These are phyloP conservation scores for Lipomyces lipofer DNA, from an alignment of 805 yeast genomes.

Conservation along the genomic window DNA sequence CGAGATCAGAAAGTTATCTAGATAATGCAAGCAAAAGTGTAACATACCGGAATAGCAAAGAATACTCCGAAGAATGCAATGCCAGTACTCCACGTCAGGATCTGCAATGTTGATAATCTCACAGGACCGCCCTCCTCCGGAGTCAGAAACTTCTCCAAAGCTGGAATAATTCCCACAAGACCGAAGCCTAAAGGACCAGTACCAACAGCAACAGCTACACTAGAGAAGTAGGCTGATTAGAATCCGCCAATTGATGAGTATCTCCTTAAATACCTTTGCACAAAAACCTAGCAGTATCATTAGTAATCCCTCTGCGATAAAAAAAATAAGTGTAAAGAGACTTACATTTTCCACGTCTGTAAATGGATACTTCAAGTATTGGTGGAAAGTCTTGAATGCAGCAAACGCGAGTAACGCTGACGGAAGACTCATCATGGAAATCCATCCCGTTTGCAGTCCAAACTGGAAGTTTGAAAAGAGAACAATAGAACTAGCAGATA, in stretches of 20 bases:
- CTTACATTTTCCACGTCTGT: slow-evolving; percentile 93
- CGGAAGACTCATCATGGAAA: slow-evolving; percentile 97
- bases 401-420: slow-evolving; percentile 88
- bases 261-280: slow-evolving; percentile 28
- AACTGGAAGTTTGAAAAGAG: slow-evolving; percentile 90
- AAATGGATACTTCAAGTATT: slow-evolving; percentile 43
- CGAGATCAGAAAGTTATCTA: background rate
- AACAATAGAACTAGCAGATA: slow-evolving; percentile 54
- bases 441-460: slow-evolving; percentile 98
- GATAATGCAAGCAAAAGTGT: background rate
- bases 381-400: slow-evolving; percentile 61
- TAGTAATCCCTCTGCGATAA: too few species aligned
- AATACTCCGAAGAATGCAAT: slow-evolving; percentile 93
- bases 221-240: slow-evolving; percentile 34
- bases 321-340: background rate
- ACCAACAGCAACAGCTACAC: slow-evolving; percentile 94
- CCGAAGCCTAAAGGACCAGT: slow-evolving; percentile 97
- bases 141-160: slow-evolving; percentile 84
- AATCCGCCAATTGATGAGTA: background rate
- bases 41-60: slow-evolving; percentile 73
- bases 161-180: slow-evolving; percentile 92
- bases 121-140: slow-evolving; percentile 65
- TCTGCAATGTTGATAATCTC: slow-evolving; percentile 49
- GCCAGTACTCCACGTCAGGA: slow-evolving; percentile 81
- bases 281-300: slow-evolving; percentile 31